Base-by-base conservation (phyloP, 148 eudicot genomes). In the Rhododendron griersonianum region DNA sequence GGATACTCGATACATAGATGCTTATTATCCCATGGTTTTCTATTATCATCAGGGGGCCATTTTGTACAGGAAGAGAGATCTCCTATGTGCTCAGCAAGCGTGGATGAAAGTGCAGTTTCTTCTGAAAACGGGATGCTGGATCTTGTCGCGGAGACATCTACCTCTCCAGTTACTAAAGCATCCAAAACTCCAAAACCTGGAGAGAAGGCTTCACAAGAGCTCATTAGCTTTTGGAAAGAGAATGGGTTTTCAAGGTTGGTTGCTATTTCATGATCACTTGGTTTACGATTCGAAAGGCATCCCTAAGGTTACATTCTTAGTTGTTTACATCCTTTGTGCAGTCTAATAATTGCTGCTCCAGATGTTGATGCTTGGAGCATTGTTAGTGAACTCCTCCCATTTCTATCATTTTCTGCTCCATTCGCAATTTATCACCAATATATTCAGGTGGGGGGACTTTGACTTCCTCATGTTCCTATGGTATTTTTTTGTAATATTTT, bases 351-450 rank as follows among this genome's bases (percentile, higher is more conserved):
- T 86, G 99, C 98, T 30, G 95, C 95, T 59, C 96, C 96, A 1
- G 94, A 94, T n/a, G 84, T 86, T 87, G 99, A 97, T 94, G 94
- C 92, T 65, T 95, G 98, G 98, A 88, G 86, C 80, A 86, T 92
- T 85, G 88, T 92, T 25, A 97, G 92, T 87, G 94, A 97, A 86
- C 86, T 97, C 45, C 89, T 94, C 67, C 98, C 99, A 39, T 93
- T 93, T 89, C 87, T 97, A 85, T 88, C 99, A 45, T 93, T 85
- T 90, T 95, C 99, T 2, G 98, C 98, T 39, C 91, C 99, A 57
- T 97, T 97, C 87, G 99, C 94, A 37, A 91, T 97, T 78, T 97
- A 93, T 91, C 98, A 95, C 88, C 99, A 94, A 83, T 92, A 95
- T 90, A 91, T 92, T 85, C 96, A 97, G 98, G 99, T 96, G 30